Conservation (phyloP, 2,329 filamentous ascomycete species). For the Atkinsonella hypoxylon region DNA sequence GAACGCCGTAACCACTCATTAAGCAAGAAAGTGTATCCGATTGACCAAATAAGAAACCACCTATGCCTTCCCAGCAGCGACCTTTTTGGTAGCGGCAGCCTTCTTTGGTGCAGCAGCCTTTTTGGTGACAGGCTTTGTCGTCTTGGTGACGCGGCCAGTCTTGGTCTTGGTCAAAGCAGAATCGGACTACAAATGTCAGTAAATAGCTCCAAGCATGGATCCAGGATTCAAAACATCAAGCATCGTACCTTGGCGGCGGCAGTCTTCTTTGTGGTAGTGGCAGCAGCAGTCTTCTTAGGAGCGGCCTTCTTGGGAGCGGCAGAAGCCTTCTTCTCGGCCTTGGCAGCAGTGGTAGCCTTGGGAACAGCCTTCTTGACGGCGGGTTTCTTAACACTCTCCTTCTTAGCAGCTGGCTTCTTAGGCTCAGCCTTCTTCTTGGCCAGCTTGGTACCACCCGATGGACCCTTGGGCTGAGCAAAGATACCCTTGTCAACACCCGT, state of each 20-base stretch:
- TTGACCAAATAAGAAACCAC: slow-evolving; percentile 12
- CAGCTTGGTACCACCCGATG: slow-evolving; percentile 86
- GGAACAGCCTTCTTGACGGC: slow-evolving; percentile 18
- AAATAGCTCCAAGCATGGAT: neutral
- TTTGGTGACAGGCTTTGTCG: slow-evolving; percentile 32
- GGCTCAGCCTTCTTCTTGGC: slow-evolving; percentile 56
- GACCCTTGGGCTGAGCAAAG: slow-evolving; percentile 83
- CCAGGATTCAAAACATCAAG: neutral
- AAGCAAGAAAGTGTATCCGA: slow-evolving; percentile 11
- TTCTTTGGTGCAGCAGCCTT: slow-evolving; percentile 34
- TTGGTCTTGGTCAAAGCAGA: slow-evolving; percentile 71
- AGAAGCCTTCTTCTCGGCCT: slow-evolving; percentile 20
- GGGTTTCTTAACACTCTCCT: slow-evolving; percentile 21
- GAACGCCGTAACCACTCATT: slow-evolving; percentile 25
- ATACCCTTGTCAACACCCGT: slow-evolving; percentile 74
- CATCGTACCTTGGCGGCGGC: slow-evolving; percentile 12
- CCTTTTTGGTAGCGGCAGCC: slow-evolving; percentile 33
- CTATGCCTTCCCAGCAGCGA: slow-evolving; percentile 30
- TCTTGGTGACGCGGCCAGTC: slow-evolving; percentile 74
- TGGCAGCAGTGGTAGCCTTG: slow-evolving; percentile 16
- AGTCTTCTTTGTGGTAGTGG: slow-evolving; percentile 1
- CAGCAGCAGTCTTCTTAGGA: slow-evolving; percentile 4
- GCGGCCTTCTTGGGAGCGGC: slow-evolving; percentile 17
- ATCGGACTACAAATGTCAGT: slow-evolving; percentile 9
- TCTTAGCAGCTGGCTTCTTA: slow-evolving; percentile 25